Evolutionary conservation across 2,329 filamentous ascomycete genomes (phyloP), one percentile per base, ranked within the genome.

Genomic region (Neoascochyta sp.): DNA sequence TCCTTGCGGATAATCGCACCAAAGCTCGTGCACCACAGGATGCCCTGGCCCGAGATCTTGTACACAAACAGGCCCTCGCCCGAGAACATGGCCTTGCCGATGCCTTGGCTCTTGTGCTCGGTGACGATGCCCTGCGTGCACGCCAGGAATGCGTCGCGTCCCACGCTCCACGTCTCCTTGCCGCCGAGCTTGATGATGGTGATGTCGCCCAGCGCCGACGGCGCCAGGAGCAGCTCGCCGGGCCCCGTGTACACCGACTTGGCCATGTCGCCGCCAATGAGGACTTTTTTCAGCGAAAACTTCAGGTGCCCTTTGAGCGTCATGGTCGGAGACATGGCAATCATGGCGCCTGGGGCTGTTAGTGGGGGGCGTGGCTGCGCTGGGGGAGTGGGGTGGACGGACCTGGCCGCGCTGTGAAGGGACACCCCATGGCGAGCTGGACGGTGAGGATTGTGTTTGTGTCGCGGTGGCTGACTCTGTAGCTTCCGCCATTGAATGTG

Each of bases 401-500:
- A 80, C 81, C 84, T 11, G 92, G 88, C 57, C 86, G 92, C 3
- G 80, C 86, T 13, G 71, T 73, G 29, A 96, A 63, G 0, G 90
- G 90, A 51, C 86, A 94, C 3, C 88, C 88, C 60, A 92, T 83
- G 9, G 90, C 90, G 24, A 96, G 67, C 62, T 95, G 90, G 13
- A 95, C 65, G 0, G 89, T 96, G 40, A 95, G 64, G 45, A 95
- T 82, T 1, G 85, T 88, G 61, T 96, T 98, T 36, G 79, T 82
- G 62, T 95, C 88, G 13, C 92, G 76, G 57, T 98, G 92, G 53
- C 86, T 92, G 57, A 96, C 88, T 23, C 92, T 76, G 60, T 90
- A 98, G 55, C 85, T 90, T 9, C 92, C 92, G 10, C 92, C 92
- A 58, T 96, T 96, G 70, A 96, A 98, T 0, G 84, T 92, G n/a